Percentiles rank a stretch among this genome's conserved stretches.
Evolutionary conservation across 805 yeast species (phyloP).

Genomic region (Tetrapisispora iriomotensis): DNA sequence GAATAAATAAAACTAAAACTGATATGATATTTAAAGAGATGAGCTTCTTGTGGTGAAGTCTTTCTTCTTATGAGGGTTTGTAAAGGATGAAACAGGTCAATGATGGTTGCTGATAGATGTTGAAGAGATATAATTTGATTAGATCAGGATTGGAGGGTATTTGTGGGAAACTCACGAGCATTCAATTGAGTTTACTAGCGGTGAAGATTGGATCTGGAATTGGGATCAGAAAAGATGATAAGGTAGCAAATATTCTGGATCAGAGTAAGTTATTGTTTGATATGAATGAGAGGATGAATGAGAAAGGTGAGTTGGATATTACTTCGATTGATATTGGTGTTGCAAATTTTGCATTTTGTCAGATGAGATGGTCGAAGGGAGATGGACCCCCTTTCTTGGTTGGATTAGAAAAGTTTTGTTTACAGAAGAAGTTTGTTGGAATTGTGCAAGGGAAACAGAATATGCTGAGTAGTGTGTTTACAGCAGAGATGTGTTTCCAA

Average conservation of each 20-base stretch:
- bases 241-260: conserved; percentile 8
- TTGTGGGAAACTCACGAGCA: conserved; percentile 11
- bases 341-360: conserved; percentile 28
- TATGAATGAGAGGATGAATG: conserved; percentile 3
- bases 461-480: conserved; percentile 19
- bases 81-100: not conserved
- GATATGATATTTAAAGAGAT: too few species aligned
- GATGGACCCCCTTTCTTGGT: conserved; percentile 18
- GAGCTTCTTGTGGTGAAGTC: too few species aligned
- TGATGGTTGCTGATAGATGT: not conserved
- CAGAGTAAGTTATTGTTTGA: conserved; percentile 10
- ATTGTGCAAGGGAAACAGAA: conserved; percentile 3
- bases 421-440: conserved; percentile 11
- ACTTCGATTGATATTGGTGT: conserved; percentile 33
- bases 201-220: conserved; percentile 15
- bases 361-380: conserved; percentile 18
- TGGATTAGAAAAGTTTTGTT: conserved; percentile 31
- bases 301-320: conserved; percentile 15
- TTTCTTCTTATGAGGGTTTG: too few species aligned
- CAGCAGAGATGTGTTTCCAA: conserved; percentile 16
- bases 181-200: conserved; percentile 8
- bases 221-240: conserved; percentile 14
- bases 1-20: too few species aligned
- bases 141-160: not conserved
- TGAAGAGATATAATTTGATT: not conserved